phyloP scores from a whole-genome alignment of 257 asterid genomes.

The Solanum ossicruentum region DNA sequence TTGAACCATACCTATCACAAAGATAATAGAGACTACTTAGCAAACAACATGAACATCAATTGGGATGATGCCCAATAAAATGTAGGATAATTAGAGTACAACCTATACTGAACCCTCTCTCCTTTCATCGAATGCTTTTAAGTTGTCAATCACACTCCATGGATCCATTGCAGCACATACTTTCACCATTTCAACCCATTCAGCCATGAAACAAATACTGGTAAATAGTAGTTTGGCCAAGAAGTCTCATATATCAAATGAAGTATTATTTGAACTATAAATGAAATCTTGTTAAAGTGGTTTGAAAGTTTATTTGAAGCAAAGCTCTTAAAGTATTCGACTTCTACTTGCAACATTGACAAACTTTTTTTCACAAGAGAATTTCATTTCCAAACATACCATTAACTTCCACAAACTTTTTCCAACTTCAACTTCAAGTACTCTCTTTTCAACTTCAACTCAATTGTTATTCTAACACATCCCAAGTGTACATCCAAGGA shows the following conservation, averaged over 20 bases:
- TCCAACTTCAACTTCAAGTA: background rate
- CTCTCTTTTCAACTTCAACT: background rate
- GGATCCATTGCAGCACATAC: background rate
- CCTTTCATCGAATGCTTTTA: background rate
- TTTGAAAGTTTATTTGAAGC: background rate
- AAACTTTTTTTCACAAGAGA: background rate
- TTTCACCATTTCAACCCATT: background rate
- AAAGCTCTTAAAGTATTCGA: background rate
- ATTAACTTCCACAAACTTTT: background rate
- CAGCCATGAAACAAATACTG: background rate
- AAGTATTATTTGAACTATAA: background rate
- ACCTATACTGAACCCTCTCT: background rate
- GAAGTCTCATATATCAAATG: background rate
- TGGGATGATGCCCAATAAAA: background rate
- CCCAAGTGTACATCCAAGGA: background rate
- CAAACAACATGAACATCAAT: background rate
- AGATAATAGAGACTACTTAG: background rate
- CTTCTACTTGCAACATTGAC: background rate
- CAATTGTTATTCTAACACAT: background rate
- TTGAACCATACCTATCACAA: background rate
- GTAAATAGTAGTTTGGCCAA: background rate
- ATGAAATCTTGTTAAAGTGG: background rate
- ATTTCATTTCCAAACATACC: background rate
- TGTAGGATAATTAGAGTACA: background rate
- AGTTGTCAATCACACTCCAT: background rate